A percentile compares a stretch with the other conserved stretches of the same genome.
phyloP scores from a whole-genome alignment of 805 yeast genomes.

The Starmerella davenportii region DNA sequence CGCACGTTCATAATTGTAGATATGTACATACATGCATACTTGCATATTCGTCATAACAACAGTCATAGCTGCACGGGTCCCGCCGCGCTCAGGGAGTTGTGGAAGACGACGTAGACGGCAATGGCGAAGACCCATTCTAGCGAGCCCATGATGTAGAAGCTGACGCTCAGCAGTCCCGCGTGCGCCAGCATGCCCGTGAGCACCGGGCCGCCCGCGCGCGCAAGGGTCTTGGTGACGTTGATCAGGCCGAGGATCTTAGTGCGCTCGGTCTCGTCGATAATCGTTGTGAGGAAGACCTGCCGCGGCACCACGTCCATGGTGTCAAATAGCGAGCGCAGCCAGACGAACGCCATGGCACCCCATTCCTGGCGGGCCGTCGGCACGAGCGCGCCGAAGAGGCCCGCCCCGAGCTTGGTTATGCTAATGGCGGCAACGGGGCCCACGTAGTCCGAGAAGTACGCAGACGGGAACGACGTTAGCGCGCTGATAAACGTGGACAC shows the following conservation, averaged over 20 bases:
- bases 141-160: slow-evolving; percentile 23
- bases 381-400: slow-evolving; percentile 37
- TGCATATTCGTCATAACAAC: no score
- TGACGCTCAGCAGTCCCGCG: slow-evolving; percentile 16
- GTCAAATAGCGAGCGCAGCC: slow-evolving; percentile 42
- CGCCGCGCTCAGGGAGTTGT: slow-evolving; percentile 1
- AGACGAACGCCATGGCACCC: slow-evolving; percentile 34
- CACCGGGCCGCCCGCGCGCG: slow-evolving; percentile 64
- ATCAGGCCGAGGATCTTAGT: slow-evolving; percentile 72
- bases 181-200: slow-evolving; percentile 62
- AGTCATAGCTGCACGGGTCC: slow-evolving; percentile 7
- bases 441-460: slow-evolving; percentile 40
- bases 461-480: slow-evolving; percentile 40
- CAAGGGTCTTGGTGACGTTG: slow-evolving; percentile 70
- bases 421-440: slow-evolving; percentile 73
- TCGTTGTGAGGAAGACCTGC: slow-evolving; percentile 55
- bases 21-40: no score
- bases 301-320: slow-evolving; percentile 90
- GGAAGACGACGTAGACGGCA: slow-evolving; percentile 8
- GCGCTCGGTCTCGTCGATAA: slow-evolving; percentile 45
- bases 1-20: no score
- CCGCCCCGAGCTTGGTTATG: slow-evolving; percentile 62
- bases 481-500: slow-evolving; percentile 32
- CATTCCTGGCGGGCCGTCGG: slow-evolving; percentile 30
- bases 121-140: slow-evolving; percentile 21